Evolutionary conservation across 345 rosid species (phyloP).

Genomic region (Brassica napus): Da-Ae NC_063450.1:46197001-46197500

Average conservation of each 20-base stretch:
- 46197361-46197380: neutral
- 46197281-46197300: conserved; percentile 52
- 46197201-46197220: conserved; percentile 50
- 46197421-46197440: conserved; percentile 64
- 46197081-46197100: conserved; percentile 52
- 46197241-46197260: conserved; percentile 44
- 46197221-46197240: conserved; percentile 41
- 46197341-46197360: neutral
- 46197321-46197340: neutral
- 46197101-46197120: neutral
- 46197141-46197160: too few relatives aligned
- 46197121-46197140: neutral
- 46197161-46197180: neutral
- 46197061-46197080: conserved; percentile 43
- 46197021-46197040: neutral
- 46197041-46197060: conserved; percentile 41
- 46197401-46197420: conserved; percentile 55
- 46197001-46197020: neutral
- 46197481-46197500: conserved; percentile 50
- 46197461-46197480: conserved; percentile 52
- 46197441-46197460: conserved; percentile 65
- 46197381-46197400: conserved; percentile 82
- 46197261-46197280: conserved; percentile 55
- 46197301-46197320: neutral
- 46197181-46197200: neutral